These are phyloP conservation scores for Blastobotrys capitulatus DNA, from an alignment of 1,139 yeast genomes.

Conservation along the genomic window DNA sequence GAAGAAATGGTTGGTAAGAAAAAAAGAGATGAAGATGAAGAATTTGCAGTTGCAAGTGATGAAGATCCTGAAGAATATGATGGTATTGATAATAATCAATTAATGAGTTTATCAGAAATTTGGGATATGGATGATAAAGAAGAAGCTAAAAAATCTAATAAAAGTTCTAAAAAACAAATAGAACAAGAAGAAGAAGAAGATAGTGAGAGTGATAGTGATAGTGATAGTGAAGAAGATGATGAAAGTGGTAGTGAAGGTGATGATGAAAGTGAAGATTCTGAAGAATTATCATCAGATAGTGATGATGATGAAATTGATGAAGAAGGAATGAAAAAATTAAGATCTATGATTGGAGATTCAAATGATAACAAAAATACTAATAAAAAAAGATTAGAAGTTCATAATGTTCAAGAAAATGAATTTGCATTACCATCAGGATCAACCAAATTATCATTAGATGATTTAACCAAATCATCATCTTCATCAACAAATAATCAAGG, in stretches of 20 bases:
- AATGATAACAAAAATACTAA: slow-evolving; percentile 7
- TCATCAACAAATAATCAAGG: slow-evolving; percentile 42
- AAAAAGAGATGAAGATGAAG: slow-evolving; percentile 17
- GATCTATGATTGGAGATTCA: slow-evolving; percentile 19
- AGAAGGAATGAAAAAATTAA: slow-evolving; percentile 21
- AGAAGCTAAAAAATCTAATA: slow-evolving; percentile 14
- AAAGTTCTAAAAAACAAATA: slow-evolving; percentile 23
- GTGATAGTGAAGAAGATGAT: slow-evolving; percentile 52
- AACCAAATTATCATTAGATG: slow-evolving; percentile 58
- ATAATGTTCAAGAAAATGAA: slow-evolving; percentile 65
- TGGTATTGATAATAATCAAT: slow-evolving; percentile 65
- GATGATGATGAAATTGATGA: slow-evolving; percentile 28
- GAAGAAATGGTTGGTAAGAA: slow-evolving; percentile 21
- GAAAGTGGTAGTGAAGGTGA: slow-evolving; percentile 34
- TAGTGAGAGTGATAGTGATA: background rate
- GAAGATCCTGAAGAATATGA: slow-evolving; percentile 36
- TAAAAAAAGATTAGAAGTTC: slow-evolving; percentile 41
- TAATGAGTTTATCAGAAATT: slow-evolving; percentile 73
- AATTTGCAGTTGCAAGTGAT: slow-evolving; percentile 24
- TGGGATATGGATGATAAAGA: slow-evolving; percentile 74
- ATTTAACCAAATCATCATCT: slow-evolving; percentile 62
- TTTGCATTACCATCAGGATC: slow-evolving; percentile 58
- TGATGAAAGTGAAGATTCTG: slow-evolving; percentile 32
- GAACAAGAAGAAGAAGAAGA: background rate
- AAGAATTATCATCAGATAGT: slow-evolving; percentile 26